phyloP scores from a whole-genome alignment of 2,329 filamentous ascomycete genomes.

The Aureobasidium zeae region DNA sequence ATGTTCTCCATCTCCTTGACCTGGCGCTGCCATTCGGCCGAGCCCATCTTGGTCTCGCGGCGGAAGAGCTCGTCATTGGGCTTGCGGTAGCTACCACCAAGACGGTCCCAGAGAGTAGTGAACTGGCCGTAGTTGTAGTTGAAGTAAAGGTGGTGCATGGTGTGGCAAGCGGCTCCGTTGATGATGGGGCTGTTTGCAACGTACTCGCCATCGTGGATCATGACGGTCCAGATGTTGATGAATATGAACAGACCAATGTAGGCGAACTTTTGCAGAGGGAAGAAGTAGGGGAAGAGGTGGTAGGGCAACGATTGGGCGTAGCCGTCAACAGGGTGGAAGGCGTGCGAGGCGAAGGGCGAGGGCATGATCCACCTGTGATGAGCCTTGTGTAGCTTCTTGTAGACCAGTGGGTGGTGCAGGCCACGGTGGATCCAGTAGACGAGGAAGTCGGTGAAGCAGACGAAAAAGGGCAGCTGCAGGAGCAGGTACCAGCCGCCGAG shows the following conservation, averaged over 20 bases:
- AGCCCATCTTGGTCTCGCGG: slow-evolving; percentile 75
- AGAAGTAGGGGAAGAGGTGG: slow-evolving; percentile 85
- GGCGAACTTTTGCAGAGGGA: slow-evolving; percentile 84
- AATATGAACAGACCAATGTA: slow-evolving; percentile 81
- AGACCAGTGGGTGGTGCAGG: slow-evolving; percentile 69
- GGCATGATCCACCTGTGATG: slow-evolving; percentile 99
- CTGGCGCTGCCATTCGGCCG: slow-evolving; percentile 71
- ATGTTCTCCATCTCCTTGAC: slow-evolving; percentile 65
- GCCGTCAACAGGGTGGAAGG: slow-evolving; percentile 90
- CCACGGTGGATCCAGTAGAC: slow-evolving; percentile 90
- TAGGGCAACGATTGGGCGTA: slow-evolving; percentile 84
- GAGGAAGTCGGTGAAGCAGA: slow-evolving; percentile 77
- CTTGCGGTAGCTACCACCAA: slow-evolving; percentile 77
- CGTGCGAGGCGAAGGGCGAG: slow-evolving; percentile 82
- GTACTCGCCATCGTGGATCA: slow-evolving; percentile 95
- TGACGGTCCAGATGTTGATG: slow-evolving; percentile 93
- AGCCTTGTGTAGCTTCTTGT: slow-evolving; percentile 88
- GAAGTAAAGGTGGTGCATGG: slow-evolving; percentile 79
- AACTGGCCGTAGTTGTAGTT: slow-evolving; percentile 94
- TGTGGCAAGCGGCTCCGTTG: slow-evolving; percentile 92
- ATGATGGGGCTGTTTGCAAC: slow-evolving; percentile 81
- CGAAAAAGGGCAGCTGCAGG: slow-evolving; percentile 78
- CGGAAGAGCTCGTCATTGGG: slow-evolving; percentile 79
- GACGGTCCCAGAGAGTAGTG: slow-evolving; percentile 81
- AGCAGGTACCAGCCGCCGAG: slow-evolving; percentile 70